phyloP scores from a whole-genome alignment of 1,139 yeast genomes.

The Pichia sp. region DNA sequence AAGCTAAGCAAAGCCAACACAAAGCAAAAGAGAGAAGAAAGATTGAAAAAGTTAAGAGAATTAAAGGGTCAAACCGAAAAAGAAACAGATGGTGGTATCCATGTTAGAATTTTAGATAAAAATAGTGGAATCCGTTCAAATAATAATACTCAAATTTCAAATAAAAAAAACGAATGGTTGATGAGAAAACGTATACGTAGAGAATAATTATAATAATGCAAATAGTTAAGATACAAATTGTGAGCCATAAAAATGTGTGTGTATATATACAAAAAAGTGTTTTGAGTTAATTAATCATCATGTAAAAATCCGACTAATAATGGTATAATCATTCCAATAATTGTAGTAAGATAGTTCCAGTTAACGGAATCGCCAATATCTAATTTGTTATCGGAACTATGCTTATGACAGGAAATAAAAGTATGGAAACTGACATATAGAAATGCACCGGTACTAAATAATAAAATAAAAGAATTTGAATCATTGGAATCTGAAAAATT shows the following conservation, averaged over 20 bases:
- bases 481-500: conserved; percentile 13
- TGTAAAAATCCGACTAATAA: conserved; percentile 21
- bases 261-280: not conserved
- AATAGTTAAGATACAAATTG: not conserved
- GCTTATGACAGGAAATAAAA: conserved; percentile 29
- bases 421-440: conserved; percentile 65
- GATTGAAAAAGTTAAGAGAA: conserved; percentile 30
- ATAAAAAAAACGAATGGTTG: conserved; percentile 53
- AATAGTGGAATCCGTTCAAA: not conserved
- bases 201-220: conserved; percentile 2
- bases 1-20: conserved; percentile 28
- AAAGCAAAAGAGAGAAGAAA: conserved; percentile 39
- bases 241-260: not conserved
- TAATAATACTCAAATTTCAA: conserved; percentile 29
- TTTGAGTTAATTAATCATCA: conserved; percentile 12
- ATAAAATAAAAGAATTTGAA: conserved; percentile 24
- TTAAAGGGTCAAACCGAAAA: conserved; percentile 36
- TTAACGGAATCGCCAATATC: not conserved
- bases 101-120: conserved; percentile 22
- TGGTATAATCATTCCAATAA: conserved; percentile 25
- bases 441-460: conserved; percentile 71
- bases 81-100: conserved; percentile 48
- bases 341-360: conserved; percentile 7
- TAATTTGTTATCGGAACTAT: conserved; percentile 25
- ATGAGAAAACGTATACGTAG: conserved; percentile 44